Base-by-base conservation (phyloP, 257 asterid species). In the Catharanthus roseus region DNA sequence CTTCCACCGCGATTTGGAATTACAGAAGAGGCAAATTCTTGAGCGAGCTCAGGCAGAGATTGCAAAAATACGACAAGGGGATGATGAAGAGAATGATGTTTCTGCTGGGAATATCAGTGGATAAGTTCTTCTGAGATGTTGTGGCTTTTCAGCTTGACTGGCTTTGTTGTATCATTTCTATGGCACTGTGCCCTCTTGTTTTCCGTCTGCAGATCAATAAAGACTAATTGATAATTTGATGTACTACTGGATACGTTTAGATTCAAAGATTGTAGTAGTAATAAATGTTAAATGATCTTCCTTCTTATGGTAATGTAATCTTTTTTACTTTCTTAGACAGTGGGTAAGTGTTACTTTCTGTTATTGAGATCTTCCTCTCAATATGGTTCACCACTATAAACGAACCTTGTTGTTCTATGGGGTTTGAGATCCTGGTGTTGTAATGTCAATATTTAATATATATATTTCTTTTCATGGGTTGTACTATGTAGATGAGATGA, bases 41-140 rank as follows among this genome's bases (percentile, higher is more conserved):
- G 97, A 93, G 85, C 84, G 88, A 68, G 93, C 96, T 24, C 92
- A 85, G 31, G 96, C 89, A 4, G 92, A 90, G 81, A 95, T 95
- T 54, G 92, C 79, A 44, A 85, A 83, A 77, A 95, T 92, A 31
- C 74, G 80, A 16, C 86, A 58, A 72, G 93, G 96, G 34, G 83
- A 72, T n/a, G 86, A 82, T n/a, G 95, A 85, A 66, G 96, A 84
- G 24, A 79, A 87, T 31, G 82, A 65, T 24, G 86, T 58, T 7
- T 82, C 89, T 44, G 79, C 86, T 68, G 88, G 83, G 72, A 84
- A 83, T 73, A 71, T 77, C 38, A 81, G 90, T 64, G 83, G 87
- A 73, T 81, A 55, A 82, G 47, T 50, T 65, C 47, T 39, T 73
- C n/a, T 54, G 60, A 36, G 54, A 3, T 33, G 6, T 49, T n/a